Evolutionary conservation across 805 yeast species (phyloP).

Genomic region (Kodamaea fukazawae): DNA sequence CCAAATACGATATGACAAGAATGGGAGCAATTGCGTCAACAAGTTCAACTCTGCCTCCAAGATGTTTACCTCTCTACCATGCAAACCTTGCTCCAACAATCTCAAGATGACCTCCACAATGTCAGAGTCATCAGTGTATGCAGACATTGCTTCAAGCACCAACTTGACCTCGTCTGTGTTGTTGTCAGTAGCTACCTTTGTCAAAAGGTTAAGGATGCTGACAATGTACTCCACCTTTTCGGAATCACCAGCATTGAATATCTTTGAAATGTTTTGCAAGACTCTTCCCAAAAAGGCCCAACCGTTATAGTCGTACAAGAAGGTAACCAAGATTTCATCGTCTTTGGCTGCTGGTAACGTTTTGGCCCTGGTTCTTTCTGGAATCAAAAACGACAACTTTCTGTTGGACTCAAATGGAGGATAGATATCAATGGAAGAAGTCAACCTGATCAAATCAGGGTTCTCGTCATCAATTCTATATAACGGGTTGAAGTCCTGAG

Average conservation of each 20-base stretch:
- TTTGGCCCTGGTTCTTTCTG: slow-evolving; percentile 64
- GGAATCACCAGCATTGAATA: slow-evolving; percentile 33
- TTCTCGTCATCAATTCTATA: slow-evolving; percentile 51
- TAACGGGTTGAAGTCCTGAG: slow-evolving; percentile 35
- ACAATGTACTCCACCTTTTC: slow-evolving; percentile 41
- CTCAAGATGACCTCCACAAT: slow-evolving; percentile 59
- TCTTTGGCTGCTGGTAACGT: slow-evolving; percentile 50
- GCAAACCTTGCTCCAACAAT: slow-evolving; percentile 67
- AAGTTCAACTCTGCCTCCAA: slow-evolving; percentile 48
- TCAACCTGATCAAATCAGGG: slow-evolving; percentile 51
- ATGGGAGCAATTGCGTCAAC: slow-evolving; percentile 44
- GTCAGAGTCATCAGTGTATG: slow-evolving; percentile 55
- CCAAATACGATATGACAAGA: slow-evolving; percentile 73
- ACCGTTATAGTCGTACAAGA: slow-evolving; percentile 74
- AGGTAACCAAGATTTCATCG: slow-evolving; percentile 50
- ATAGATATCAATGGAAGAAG: slow-evolving; percentile 45
- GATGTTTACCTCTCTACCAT: slow-evolving; percentile 47
- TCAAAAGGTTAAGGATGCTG: slow-evolving; percentile 51
- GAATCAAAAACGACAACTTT: slow-evolving; percentile 44
- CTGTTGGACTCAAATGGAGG: slow-evolving; percentile 56
- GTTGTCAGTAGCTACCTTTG: slow-evolving; percentile 43
- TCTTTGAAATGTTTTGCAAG: slow-evolving; percentile 57
- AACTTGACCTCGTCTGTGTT: slow-evolving; percentile 25
- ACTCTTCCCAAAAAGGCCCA: slow-evolving; percentile 85
- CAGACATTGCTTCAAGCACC: slow-evolving; percentile 41